Evolutionary conservation across 2,329 filamentous ascomycete genomes (phyloP).

Genomic region (Nigrospora osmanthi): DNA sequence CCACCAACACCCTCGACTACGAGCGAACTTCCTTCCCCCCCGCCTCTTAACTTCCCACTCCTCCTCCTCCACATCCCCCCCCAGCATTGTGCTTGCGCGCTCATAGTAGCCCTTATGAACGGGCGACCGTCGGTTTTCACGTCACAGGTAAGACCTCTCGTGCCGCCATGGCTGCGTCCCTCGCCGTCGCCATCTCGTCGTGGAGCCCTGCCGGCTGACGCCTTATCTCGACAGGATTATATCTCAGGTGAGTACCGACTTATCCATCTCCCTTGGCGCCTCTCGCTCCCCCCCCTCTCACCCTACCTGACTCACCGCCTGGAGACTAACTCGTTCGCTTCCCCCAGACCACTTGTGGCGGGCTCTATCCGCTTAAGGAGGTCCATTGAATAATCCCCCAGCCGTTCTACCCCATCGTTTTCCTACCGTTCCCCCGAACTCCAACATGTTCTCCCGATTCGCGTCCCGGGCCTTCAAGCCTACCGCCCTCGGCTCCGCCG

Average conservation of each 20-base stretch:
- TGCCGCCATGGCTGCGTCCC: background rate
- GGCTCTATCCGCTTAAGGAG: conserved; percentile 36
- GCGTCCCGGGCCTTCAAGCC: conserved; percentile 45
- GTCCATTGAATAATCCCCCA: conserved; percentile 22
- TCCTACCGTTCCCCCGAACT: conserved; percentile 16
- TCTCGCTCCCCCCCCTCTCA: conserved; percentile 22
- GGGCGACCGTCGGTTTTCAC: conserved; percentile 78
- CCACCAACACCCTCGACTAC: background rate
- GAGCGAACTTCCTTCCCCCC: background rate
- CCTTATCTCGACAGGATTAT: conserved; percentile 51
- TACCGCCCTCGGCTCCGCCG: conserved; percentile 35
- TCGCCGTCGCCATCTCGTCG: conserved; percentile 7
- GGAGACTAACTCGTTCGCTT: conserved; percentile 22
- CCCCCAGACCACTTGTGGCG: conserved; percentile 45
- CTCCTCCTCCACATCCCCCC: conserved; percentile 6
- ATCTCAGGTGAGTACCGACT: conserved; percentile 50
- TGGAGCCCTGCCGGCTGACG: conserved; percentile 28
- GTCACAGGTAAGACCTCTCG: conserved; percentile 62
- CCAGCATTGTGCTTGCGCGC: conserved; percentile 11
- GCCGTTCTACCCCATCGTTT: conserved; percentile 10
- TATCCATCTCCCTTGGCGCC: too few species aligned
- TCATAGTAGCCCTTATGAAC: conserved; percentile 70
- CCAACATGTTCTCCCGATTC: conserved; percentile 52
- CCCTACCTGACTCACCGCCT: conserved; percentile 34
- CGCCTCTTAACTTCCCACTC: conserved; percentile 2